Conservation (phyloP, 495 filamentous ascomycete species). For the Aspergillus haitiensis region DNA sequence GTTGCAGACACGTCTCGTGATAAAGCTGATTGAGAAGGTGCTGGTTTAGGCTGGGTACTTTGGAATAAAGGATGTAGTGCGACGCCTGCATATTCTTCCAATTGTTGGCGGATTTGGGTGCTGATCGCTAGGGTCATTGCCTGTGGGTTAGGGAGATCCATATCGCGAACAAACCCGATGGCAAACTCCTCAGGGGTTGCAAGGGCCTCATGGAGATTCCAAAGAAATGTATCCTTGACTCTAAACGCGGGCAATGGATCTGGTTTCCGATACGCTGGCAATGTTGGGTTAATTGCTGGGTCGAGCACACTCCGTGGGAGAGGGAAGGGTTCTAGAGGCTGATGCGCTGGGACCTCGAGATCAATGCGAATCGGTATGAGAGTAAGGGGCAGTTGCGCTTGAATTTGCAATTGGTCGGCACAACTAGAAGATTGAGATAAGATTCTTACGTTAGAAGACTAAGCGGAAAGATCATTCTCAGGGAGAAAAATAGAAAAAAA, state of each 20-base stretch:
- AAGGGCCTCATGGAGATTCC: constrained; percentile 94
- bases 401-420: constrained; percentile 72
- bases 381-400: constrained; percentile 81
- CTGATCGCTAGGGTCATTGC: constrained; percentile 75
- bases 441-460: too few relatives aligned
- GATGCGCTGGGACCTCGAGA: constrained; percentile 80
- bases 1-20: constrained; percentile 56
- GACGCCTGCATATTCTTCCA: constrained; percentile 95
- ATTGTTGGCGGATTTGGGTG: constrained; percentile 87
- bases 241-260: constrained; percentile 79
- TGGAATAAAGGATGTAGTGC: constrained; percentile 91
- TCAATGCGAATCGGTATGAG: constrained; percentile 97
- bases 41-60: constrained; percentile 45
- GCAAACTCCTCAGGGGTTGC: constrained; percentile 96
- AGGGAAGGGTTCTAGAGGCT: constrained; percentile 70
- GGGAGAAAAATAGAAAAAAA: not conserved
- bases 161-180: constrained; percentile 82
- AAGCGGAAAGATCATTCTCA: too few relatives aligned
- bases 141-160: constrained; percentile 79
- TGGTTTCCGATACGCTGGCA: constrained; percentile 72
- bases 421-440: constrained; percentile 28
- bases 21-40: constrained; percentile 35
- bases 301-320: constrained; percentile 61
- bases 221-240: constrained; percentile 90
- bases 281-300: constrained; percentile 59